Evolutionary conservation across 208 protist genomes (phyloP).

Genomic region (Sergeia podlipaevii): DNA sequence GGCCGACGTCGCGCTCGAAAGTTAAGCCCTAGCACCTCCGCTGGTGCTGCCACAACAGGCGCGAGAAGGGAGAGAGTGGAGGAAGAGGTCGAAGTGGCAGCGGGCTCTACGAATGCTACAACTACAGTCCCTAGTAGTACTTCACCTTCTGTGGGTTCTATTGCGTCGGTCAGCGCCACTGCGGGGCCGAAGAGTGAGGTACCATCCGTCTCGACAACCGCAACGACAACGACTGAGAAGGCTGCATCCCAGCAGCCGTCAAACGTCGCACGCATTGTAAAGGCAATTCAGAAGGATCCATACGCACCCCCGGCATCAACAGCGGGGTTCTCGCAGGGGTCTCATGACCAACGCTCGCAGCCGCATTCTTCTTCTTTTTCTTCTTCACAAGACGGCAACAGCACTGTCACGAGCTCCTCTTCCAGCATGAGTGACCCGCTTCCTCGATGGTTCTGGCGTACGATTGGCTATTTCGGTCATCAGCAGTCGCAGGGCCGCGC

Average conservation of each 20-base stretch:
- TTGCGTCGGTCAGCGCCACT: constrained; percentile 4
- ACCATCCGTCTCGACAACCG: constrained; percentile 3
- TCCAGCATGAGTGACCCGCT: no score
- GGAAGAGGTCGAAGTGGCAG: background rate
- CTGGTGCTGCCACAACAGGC: background rate
- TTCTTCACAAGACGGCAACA: background rate
- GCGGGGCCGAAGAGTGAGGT: constrained; percentile 11
- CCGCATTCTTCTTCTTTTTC: background rate
- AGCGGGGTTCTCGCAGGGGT: background rate
- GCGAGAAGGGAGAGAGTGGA: background rate
- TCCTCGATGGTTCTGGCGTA: no score
- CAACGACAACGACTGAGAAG: background rate
- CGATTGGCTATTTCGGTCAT: no score
- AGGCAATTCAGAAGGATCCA: background rate
- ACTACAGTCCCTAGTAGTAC: background rate
- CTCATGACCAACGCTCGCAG: background rate
- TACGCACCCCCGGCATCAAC: background rate
- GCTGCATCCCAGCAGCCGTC: constrained; percentile 1
- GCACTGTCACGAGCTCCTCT: no score
- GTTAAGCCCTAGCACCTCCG: background rate
- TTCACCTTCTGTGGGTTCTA: constrained; percentile 1
- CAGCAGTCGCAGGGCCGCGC: no score
- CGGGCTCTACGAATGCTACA: background rate
- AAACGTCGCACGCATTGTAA: constrained; percentile 3
- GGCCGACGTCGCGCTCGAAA: constrained; percentile 13